Base-by-base conservation (phyloP, 495 filamentous ascomycete species). In the Bombardia bombarda region DNA sequence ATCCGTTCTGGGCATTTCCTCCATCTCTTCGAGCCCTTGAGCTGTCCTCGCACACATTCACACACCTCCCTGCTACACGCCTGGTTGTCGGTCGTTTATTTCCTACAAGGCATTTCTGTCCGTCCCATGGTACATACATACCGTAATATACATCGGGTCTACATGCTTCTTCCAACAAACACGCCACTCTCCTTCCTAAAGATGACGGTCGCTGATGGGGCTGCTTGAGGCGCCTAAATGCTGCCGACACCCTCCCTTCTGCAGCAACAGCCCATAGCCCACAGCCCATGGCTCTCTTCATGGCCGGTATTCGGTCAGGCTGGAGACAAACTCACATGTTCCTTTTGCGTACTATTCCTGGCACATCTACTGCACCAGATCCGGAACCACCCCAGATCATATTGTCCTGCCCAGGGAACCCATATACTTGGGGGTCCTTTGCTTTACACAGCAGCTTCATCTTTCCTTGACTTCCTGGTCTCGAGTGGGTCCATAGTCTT, bases 141-240 rank as follows among this genome's bases (percentile, higher is more conserved):
- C n/a, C n/a, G n/a, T n/a, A n/a, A n/a, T n/a, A n/a, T n/a, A n/a
- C n/a, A n/a, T n/a, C n/a, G n/a, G n/a, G n/a, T n/a, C n/a, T n/a
- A n/a, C n/a, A n/a, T n/a, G n/a, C n/a, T n/a, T 42, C 33, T 31
- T 37, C 26, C 24, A n/a, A 40, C 45, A 34, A 24, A 45, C 50
- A 50, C 51, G 51, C 48, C 46, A 43, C 36, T 45, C 32, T 49
- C 48, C 49, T 58, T 51, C 47, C 46, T 33, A 51, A 55, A 51
- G 41, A 55, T 51, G 50, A 49, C 49, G 53, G 48, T 49, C 47
- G 48, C 54, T 45, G 46, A 56, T 53, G 50, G 50, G 52, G 43
- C 45, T 49, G 36, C 41, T 41, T 53, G 40, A 49, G 46, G 57
- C 50, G 50, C 57, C 43, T 61, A 58, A 61, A 57, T 53, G 39